Base-by-base conservation (phyloP, 306 rosid genomes). In the Boehmeria nivea region DNA sequence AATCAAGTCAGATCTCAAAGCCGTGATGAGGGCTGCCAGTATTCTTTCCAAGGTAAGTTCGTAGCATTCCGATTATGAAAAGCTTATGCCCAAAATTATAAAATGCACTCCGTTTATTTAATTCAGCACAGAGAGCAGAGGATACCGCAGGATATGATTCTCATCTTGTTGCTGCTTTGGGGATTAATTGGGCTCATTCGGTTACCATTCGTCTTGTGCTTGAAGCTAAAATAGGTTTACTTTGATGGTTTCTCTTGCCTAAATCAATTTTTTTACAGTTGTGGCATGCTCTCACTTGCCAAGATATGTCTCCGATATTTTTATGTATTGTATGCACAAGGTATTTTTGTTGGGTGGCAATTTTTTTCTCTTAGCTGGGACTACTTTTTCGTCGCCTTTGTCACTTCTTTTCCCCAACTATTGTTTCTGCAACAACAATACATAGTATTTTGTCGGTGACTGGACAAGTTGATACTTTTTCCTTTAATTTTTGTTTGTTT, bases 151-250 rank as follows among this genome's bases (percentile, higher is more conserved):
- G 79, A 61, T 74, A 76, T 59, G 95, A 82, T 52, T 86, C 88
- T 80, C 88, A 80, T 73, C 90, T 90, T 64, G 94, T 90, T 74
- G 90, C 95, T 69, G 97, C 95, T 57, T 72, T 90, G 90, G 97
- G 97, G 20, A 73, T 84, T 76, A 76, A 87, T 43, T 90, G 98
- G 95, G 94, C 98, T 74, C 98, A 86, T 80, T 80, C 98, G 27
- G 94, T 82, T 65, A 86, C 98, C 74, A 78, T 90, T 57, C 95
- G 94, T 47, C 85, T 90, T 51, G 88, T 90, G 64, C 94, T 90
- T 68, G 95, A 87, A 69, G 65, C 94, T 66, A 78, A 69, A 75
- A 81, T 87, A 70, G 98, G 98, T 90, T 57, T 17, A 71, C 21
- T 22, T 12, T 53, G 54, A 24, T 44, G 44, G 12, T 23, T 39